Percentiles rank a stretch among this genome's conserved stretches.
phyloP scores from a whole-genome alignment of 495 filamentous ascomycete genomes.

The Daldinia childiae region DNA sequence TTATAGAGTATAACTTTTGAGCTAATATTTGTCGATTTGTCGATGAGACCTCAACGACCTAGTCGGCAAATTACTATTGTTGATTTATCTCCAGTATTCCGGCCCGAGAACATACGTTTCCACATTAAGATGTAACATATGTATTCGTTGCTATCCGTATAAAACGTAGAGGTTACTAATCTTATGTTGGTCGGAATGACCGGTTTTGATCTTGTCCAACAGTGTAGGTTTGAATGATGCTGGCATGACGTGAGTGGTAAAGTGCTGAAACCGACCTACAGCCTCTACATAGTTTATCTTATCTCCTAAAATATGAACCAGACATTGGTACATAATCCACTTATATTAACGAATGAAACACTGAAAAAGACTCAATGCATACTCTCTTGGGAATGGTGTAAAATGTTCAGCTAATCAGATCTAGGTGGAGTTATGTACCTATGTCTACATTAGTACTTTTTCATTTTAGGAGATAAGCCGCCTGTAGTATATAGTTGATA shows the following conservation, averaged over 20 bases:
- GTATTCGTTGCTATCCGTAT: conserved; percentile 15
- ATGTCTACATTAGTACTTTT: not conserved
- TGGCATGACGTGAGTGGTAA: conserved; percentile 32
- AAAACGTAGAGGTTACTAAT: conserved; percentile 33
- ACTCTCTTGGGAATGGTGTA: not conserved
- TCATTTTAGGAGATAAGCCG: not conserved
- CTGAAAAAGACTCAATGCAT: not conserved
- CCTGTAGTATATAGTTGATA: not conserved
- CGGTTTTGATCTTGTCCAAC: conserved; percentile 10
- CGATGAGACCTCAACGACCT: not conserved
- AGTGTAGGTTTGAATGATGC: conserved; percentile 23
- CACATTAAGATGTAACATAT: conserved; percentile 23
- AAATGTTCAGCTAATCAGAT: not conserved
- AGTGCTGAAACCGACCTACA: conserved; percentile 7
- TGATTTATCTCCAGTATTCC: not conserved
- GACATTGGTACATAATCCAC: not conserved
- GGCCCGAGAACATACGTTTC: conserved; percentile 29
- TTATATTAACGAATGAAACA: not conserved
- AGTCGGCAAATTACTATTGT: not conserved
- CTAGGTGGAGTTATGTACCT: not conserved
- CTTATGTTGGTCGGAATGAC: conserved; percentile 20
- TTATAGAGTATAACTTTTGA: not conserved
- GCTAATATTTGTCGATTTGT: not conserved
- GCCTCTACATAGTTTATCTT: conserved; percentile 10
- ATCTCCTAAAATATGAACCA: conserved; percentile 7